phyloP scores from a whole-genome alignment of 1,284 basidiomycete genomes.

The Butyriboletus appendiculatus region DNA sequence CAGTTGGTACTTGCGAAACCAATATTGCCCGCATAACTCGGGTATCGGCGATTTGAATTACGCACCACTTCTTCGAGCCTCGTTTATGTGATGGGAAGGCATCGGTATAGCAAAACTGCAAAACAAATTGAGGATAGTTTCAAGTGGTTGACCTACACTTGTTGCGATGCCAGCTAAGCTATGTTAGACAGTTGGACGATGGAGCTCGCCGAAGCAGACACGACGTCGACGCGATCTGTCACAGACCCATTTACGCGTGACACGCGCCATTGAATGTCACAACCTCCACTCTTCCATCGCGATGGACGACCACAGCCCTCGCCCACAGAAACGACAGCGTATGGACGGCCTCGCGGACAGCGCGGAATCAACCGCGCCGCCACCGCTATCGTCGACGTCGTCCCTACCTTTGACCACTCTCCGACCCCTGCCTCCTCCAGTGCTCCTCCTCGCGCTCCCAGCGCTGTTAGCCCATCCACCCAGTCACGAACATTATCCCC shows the following conservation, averaged over 20 bases:
- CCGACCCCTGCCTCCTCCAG: constrained; percentile 44
- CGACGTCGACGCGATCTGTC: constrained; percentile 25
- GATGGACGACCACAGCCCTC: constrained; percentile 28
- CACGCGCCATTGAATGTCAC: constrained; percentile 23
- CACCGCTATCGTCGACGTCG: background rate
- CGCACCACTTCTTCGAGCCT: background rate
- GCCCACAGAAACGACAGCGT: constrained; percentile 31
- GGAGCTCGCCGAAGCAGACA: background rate
- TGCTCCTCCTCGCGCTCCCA: constrained; percentile 62
- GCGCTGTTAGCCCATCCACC: constrained; percentile 61
- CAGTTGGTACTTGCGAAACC: background rate
- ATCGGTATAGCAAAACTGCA: background rate
- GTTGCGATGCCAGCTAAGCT: no score
- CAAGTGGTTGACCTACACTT: background rate
- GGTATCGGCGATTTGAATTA: background rate
- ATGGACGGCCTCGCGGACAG: constrained; percentile 3
- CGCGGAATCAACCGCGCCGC: background rate
- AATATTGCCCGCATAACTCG: background rate
- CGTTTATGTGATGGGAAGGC: background rate
- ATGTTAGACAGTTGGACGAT: no score
- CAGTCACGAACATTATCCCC: constrained; percentile 51
- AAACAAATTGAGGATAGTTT: background rate
- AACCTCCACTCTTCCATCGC: constrained; percentile 1
- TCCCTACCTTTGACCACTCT: constrained; percentile 9
- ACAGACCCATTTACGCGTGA: constrained; percentile 33